Base-by-base conservation (phyloP, 2,329 filamentous ascomycete species). In the Fusarium euwallaceae region DNA sequence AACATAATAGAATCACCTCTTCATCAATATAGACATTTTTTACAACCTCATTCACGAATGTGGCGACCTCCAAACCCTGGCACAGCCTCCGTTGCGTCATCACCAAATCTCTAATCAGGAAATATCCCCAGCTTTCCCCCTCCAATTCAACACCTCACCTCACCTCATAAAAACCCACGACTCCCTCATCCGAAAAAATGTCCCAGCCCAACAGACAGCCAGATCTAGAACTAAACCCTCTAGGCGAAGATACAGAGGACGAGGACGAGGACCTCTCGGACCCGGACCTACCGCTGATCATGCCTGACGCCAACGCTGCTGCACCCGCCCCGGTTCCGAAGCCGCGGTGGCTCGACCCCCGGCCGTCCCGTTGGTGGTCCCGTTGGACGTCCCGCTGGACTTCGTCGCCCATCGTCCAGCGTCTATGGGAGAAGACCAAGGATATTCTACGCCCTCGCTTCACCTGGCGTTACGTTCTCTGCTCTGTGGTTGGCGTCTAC, bases 391-490 rank as follows among this genome's bases (percentile, higher is more conserved):
- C 67, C 14, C 73, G 69, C 6, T 45, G 64, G 11, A 43, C 72
- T 2, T 67, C 76, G 4, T 63, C 75, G 10, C 61, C 76, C 39
- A 43, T 70, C 4, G 34, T 70, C 17, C 64, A 68, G 6, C 66
- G 67, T 20, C 36, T 74, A 22, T 43, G 59, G 4, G 61, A 67
- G 24, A 64, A 68, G 3, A 43, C 78, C 9, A 70, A 37, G 61
- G 34, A 27, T 1, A 41, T 72, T 6, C 29, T 83, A 6, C 80
- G 79, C 3, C 83, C 84, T 3, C 76, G 84, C 6, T 66, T 83
- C 4, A 80, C 79, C 6, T 79, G 77, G 77, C 81, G 81, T 65
- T 85, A 84, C 60, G 36, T 84, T 22, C 59, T 80, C 16, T 81
- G 76, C 22, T 72, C 78, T 0, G 45, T 80, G 3, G 68, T 81